Evolutionary conservation across 331 rosid species (phyloP).

Genomic region (Acacia concinna): DNA sequence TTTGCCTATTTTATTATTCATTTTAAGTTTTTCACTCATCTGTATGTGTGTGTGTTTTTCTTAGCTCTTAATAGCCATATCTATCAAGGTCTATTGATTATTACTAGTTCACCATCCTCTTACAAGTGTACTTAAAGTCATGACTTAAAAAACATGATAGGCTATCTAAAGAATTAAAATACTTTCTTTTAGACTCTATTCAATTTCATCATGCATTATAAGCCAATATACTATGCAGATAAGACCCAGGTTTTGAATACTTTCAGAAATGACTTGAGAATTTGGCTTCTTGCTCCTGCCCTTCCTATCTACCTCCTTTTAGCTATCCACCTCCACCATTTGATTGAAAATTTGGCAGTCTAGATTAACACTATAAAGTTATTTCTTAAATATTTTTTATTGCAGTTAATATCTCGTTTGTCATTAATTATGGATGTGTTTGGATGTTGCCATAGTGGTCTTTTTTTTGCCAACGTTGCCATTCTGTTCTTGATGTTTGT

Average conservation of each 20-base stretch:
- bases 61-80: not conserved
- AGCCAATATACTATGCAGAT: conserved; percentile 23
- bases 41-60: too few relatives aligned
- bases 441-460: too few relatives aligned
- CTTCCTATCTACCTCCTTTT: too few relatives aligned
- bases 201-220: not conserved
- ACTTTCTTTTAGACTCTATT: not conserved
- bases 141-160: not conserved
- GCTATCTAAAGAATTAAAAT: not conserved
- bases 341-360: too few relatives aligned
- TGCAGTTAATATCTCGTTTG: too few relatives aligned
- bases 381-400: too few relatives aligned
- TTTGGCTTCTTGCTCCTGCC: too few relatives aligned
- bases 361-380: too few relatives aligned
- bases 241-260: conserved; percentile 82
- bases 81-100: not conserved
- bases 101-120: not conserved
- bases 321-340: too few relatives aligned
- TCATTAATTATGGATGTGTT: too few relatives aligned
- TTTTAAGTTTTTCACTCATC: not conserved
- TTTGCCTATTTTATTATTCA: not conserved
- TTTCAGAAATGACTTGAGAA: conserved; percentile 60
- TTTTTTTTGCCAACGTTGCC: too few relatives aligned
- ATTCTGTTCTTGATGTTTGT: too few relatives aligned
- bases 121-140: not conserved